A percentile compares a stretch with the other conserved stretches of the same genome.
phyloP scores from a whole-genome alignment of 768 basidiomycete genomes.

The Astraeus odoratus region DNA sequence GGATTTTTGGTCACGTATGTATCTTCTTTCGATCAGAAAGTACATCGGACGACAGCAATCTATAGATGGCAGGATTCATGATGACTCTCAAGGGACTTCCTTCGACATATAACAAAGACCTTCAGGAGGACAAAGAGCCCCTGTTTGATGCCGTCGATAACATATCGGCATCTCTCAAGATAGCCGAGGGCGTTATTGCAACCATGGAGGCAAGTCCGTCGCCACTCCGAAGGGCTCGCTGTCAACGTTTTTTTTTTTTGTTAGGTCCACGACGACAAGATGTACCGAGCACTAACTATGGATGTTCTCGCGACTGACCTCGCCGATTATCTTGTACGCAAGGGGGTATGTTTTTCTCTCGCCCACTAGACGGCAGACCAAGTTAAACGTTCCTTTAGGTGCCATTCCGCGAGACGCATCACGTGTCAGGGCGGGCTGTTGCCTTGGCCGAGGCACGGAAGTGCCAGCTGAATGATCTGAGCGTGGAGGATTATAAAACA shows the following conservation, averaged over 20 bases:
- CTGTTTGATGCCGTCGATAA: slow-evolving; percentile 93
- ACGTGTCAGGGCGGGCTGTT: slow-evolving; percentile 94
- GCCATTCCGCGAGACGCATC: slow-evolving; percentile 98
- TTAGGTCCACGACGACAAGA: slow-evolving; percentile 85
- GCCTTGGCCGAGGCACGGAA: slow-evolving; percentile 83
- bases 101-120: slow-evolving; percentile 98
- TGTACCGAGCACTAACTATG: slow-evolving; percentile 88
- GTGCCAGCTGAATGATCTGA: slow-evolving; percentile 76
- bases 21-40: neutral
- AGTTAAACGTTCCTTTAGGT: slow-evolving; percentile 43
- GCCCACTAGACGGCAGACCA: slow-evolving; percentile 1
- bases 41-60: slow-evolving; percentile 4
- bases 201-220: slow-evolving; percentile 67
- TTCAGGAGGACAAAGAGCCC: slow-evolving; percentile 98
- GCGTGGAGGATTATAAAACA: slow-evolving; percentile 69
- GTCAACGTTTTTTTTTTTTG: neutral
- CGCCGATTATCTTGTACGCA: slow-evolving; percentile 97
- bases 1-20: slow-evolving; percentile 85
- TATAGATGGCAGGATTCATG: slow-evolving; percentile 91
- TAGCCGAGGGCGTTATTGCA: slow-evolving; percentile 90
- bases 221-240: neutral
- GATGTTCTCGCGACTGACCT: slow-evolving; percentile 98
- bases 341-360: slow-evolving; percentile 63
- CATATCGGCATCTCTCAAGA: slow-evolving; percentile 78
- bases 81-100: slow-evolving; percentile 97